Evolutionary conservation across 371 early-diverging fungal genomes (phyloP).

Genomic region (Rhizopus delemar): DNA sequence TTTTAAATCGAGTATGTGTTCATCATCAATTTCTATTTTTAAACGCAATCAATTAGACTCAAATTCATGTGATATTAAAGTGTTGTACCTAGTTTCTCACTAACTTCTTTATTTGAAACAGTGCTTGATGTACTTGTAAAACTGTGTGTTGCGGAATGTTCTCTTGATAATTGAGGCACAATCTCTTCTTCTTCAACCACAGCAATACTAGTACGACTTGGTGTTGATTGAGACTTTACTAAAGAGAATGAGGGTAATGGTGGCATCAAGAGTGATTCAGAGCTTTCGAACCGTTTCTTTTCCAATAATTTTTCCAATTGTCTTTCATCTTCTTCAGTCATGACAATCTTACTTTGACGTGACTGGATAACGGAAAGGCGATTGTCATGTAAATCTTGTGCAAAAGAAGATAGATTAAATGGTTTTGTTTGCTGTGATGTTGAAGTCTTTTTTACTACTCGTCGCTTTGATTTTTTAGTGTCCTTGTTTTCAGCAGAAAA

Average conservation of each 20-base stretch:
- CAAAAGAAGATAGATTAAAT: slow-evolving; percentile 46
- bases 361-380: slow-evolving; percentile 44
- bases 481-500: slow-evolving; percentile 24
- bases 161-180: not conserved
- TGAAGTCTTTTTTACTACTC: not conserved
- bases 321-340: slow-evolving; percentile 49
- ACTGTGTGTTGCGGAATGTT: not conserved
- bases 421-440: too few relatives aligned
- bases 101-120: not conserved
- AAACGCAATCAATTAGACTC: too few relatives aligned
- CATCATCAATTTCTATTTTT: not conserved
- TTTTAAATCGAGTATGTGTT: not conserved
- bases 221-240: not conserved
- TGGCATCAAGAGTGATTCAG: slow-evolving; percentile 15
- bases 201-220: not conserved
- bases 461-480: slow-evolving; percentile 4
- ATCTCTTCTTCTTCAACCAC: not conserved
- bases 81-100: slow-evolving; percentile 4
- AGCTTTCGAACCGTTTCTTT: slow-evolving; percentile 17
- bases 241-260: slow-evolving; percentile 13
- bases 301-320: slow-evolving; percentile 37
- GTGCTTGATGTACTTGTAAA: not conserved
- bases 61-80: too few relatives aligned
- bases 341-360: slow-evolving; percentile 33
- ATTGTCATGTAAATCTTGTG: slow-evolving; percentile 46